Conservation (phyloP, 1,284 basidiomycete species). For the Chiua sp. region DNA sequence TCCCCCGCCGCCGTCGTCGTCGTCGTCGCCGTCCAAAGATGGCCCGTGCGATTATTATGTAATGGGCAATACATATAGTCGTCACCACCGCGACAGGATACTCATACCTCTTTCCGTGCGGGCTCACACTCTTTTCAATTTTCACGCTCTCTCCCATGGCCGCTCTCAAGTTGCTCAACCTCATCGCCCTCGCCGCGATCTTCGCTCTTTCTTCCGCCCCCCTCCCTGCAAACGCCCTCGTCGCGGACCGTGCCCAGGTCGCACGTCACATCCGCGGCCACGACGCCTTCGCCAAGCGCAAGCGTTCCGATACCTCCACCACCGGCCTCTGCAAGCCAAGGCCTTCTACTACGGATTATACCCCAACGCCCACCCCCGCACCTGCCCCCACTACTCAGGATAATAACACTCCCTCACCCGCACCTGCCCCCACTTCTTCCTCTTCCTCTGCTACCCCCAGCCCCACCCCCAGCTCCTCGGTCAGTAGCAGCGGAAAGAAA, state of each 20-base stretch:
- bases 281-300: constrained; percentile 54
- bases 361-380: constrained; percentile 3
- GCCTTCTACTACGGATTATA: constrained; percentile 14
- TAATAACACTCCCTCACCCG: not conserved
- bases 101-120: constrained; percentile 21
- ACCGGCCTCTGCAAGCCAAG: constrained; percentile 61
- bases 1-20: not conserved
- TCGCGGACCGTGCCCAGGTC: constrained; percentile 45
- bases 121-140: constrained; percentile 27
- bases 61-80: constrained; percentile 7
- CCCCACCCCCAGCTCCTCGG: constrained; percentile 1
- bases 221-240: constrained; percentile 56
- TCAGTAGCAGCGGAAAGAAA: constrained; percentile 34
- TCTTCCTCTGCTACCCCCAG: constrained; percentile 17
- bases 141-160: constrained; percentile 43
- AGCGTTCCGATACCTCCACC: constrained; percentile 43
- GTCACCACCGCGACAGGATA: constrained; percentile 1
- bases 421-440: constrained; percentile 18
- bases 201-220: constrained; percentile 56
- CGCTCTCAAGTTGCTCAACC: constrained; percentile 54
- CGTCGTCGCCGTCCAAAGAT: not conserved
- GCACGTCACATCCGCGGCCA: constrained; percentile 46
- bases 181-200: constrained; percentile 64
- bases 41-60: constrained; percentile 27
- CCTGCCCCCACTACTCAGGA: not conserved